These are phyloP conservation scores for Nannizziopsis arthrosporioides DNA, from an alignment of 2,329 filamentous ascomycete species.

Conservation along the genomic window DNA sequence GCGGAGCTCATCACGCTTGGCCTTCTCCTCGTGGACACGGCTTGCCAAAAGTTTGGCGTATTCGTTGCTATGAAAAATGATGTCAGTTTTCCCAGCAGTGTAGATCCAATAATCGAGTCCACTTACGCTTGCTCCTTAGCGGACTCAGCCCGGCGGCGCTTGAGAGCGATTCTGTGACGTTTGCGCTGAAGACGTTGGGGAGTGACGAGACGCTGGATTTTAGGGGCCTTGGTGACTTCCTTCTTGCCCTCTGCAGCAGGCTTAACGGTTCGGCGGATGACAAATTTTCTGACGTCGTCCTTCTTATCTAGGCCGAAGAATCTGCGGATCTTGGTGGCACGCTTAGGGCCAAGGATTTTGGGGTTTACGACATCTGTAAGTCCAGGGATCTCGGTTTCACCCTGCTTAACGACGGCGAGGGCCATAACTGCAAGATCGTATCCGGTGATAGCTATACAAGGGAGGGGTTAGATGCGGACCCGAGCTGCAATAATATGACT, in stretches of 20 bases:
- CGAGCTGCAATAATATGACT: neutral
- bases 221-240: conserved; percentile 99
- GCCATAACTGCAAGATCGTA: conserved; percentile 91
- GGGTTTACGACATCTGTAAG: conserved; percentile 96
- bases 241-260: conserved; percentile 96
- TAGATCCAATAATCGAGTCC: neutral
- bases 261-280: conserved; percentile 96
- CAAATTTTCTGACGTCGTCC: conserved; percentile 99
- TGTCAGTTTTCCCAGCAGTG: conserved; percentile 2
- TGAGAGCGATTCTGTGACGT: conserved; percentile 94
- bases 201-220: conserved; percentile 99
- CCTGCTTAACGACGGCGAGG: conserved; percentile 95
- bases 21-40: conserved; percentile 93
- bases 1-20: conserved; percentile 81
- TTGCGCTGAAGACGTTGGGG: conserved; percentile 99
- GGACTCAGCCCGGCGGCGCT: conserved; percentile 94
- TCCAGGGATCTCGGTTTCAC: conserved; percentile 84
- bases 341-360: conserved; percentile 99
- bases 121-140: conserved; percentile 98
- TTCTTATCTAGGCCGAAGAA: conserved; percentile 99
- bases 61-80: conserved; percentile 57
- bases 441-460: conserved; percentile 69
- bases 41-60: conserved; percentile 93
- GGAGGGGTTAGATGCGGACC: conserved; percentile 5
- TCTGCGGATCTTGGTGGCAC: conserved; percentile 98